Evolutionary conservation across 192 early-diverging fungal genomes (phyloP), one percentile per base, ranked within the genome.

Genomic region (Backusella liffmaniae): DNA sequence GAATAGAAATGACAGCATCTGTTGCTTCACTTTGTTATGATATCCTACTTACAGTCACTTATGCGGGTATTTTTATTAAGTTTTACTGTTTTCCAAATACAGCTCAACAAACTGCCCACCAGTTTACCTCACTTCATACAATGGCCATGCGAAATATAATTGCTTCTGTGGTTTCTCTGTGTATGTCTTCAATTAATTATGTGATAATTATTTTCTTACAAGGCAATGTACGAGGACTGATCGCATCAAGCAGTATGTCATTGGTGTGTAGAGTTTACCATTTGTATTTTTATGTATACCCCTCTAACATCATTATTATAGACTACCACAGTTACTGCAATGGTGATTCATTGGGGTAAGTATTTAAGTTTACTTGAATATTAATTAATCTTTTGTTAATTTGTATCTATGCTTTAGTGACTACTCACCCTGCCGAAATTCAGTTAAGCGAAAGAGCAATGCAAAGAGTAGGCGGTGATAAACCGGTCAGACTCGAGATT

Each of bases 131-230:
- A 9, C 44, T 79, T 8, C 77, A 74, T 49, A 32, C 46, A 1
- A 51, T 74, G 39, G 84, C 86, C 32, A 83, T 82, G 35, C 78
- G 84, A 23, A 85, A 81, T 10, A 46, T 80, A 23, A 66, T 85
- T 29, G 84, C 77, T 26, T 76, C 84, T 16, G 9, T 87, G 30
- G 66, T 82, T 29, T 69, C 86, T 10, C 29, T 85, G 41, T 10
- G 82, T 32, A 67, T 80, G 23, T 78, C 79, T 26, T 76, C 77
- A 7, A 70, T 62, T 34, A 87, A 82, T 69, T 76, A 83, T 21
- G 72, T 80, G 7, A 70, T 84, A 1, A 42, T 85, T 5, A 78
- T 85, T 12, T 1, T 76, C 8, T 80, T 82, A 69, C 46, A 83
- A 39, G 86, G 84, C 1, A 70, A 76, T 0, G 69, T 78, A 53